phyloP scores from a whole-genome alignment of 306 rosid genomes.

The Sicyos edulis region DNA sequence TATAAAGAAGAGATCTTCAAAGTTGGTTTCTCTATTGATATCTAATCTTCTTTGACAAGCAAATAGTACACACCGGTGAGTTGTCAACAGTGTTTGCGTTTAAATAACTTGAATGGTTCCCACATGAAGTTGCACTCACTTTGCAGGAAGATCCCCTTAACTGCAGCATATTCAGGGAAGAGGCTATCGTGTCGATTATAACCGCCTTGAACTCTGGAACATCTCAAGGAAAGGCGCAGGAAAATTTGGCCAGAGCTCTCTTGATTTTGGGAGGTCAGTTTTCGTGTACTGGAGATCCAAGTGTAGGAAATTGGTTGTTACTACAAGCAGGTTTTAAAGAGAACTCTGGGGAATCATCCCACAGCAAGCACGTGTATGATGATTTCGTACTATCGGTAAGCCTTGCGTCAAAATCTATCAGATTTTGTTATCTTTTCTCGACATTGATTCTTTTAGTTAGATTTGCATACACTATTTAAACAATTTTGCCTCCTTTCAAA shows the following conservation, averaged over 20 bases:
- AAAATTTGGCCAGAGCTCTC: conserved; percentile 62
- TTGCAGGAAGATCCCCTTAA: conserved; percentile 70
- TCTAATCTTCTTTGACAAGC: background rate
- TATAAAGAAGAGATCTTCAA: too few relatives aligned
- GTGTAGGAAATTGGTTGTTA: conserved; percentile 51
- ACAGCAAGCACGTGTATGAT: conserved; percentile 30
- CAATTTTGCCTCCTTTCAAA: background rate
- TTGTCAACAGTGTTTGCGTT: background rate
- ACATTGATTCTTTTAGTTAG: background rate
- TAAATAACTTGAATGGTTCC: conserved; percentile 32
- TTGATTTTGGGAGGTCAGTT: conserved; percentile 58
- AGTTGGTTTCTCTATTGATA: too few relatives aligned
- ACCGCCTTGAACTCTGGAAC: conserved; percentile 41
- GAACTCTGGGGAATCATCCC: conserved; percentile 32
- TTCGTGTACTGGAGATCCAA: conserved; percentile 49
- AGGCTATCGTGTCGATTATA: conserved; percentile 61
- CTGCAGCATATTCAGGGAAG: conserved; percentile 66
- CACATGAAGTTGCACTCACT: conserved; percentile 62
- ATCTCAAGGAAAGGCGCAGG: conserved; percentile 39
- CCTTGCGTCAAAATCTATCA: background rate
- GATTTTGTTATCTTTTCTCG: background rate
- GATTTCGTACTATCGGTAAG: conserved; percentile 37
- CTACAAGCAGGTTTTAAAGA: conserved; percentile 58
- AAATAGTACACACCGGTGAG: background rate
- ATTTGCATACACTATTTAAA: background rate